Percentiles rank a stretch among this genome's conserved stretches.
Evolutionary conservation across 139 green algal species (phyloP).

Genomic region (Coelastrella sp.): DNA sequence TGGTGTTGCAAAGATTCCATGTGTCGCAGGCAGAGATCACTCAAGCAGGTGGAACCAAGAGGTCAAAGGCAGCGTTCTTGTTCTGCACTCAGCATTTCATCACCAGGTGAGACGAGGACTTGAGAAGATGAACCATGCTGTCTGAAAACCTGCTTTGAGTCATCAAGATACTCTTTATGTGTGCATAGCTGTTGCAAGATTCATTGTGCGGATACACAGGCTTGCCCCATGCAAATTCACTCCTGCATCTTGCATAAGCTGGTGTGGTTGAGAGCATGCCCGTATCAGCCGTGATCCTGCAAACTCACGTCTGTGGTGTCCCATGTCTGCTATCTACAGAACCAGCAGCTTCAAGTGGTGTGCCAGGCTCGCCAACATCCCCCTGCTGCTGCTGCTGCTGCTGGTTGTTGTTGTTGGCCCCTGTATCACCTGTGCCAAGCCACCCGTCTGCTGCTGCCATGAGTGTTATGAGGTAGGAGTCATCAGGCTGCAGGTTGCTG

Average conservation of each 20-base stretch:
- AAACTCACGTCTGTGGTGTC: constrained; percentile 5
- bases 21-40: not conserved
- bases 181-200: not conserved
- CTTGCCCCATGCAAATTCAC: too few species aligned
- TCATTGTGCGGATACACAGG: too few species aligned
- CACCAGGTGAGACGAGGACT: not conserved
- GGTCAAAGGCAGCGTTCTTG: not conserved
- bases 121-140: not conserved
- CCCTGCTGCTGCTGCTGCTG: not conserved
- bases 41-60: not conserved
- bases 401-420: not conserved
- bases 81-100: not conserved
- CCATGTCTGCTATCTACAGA: not conserved
- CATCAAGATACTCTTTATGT: not conserved
- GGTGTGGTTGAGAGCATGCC: not conserved
- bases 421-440: not conserved
- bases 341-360: constrained; percentile 11
- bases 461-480: constrained; percentile 22
- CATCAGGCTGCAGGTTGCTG: constrained; percentile 31
- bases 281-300: not conserved
- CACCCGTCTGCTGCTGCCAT: constrained; percentile 24
- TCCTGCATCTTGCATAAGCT: too few species aligned
- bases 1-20: not conserved
- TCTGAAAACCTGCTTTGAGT: not conserved
- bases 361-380: not conserved